Base-by-base conservation (phyloP, 805 yeast species). In the Yarrowia hollandica region DNA sequence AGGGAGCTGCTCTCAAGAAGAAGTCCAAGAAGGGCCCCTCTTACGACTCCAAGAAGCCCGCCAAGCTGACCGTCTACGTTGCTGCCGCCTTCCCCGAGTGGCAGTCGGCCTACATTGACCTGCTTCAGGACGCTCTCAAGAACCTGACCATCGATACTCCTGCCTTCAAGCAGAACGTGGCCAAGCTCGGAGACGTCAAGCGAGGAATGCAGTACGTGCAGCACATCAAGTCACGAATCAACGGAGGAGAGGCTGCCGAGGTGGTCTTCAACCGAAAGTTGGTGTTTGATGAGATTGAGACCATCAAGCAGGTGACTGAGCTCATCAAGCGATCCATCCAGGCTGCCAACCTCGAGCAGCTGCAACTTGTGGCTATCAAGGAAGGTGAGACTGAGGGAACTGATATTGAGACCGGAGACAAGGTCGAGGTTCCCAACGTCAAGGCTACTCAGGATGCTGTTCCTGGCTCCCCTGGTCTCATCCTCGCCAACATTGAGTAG, bases 201-300 rank as follows among this genome's bases (percentile, higher is more conserved):
- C 86, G 95, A 67, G 97, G 96, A 62, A 94, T 94, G 98, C 98
- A 98, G 61, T 92, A 91, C 73, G 90, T 94, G 62, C 85, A 92
- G 64, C 77, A 82, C 66, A 77, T 94, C 72, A 91, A 94, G 74
- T 88, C 85, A 70, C 84, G 96, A 76, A 79, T 94, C 65, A 74
- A 78, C 35, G 60, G 64, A 30, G 71, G 71, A 9, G 68, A 66
- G 58, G 74, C 84, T 26, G 84, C 96, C 16, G 82, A 81, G 58
- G 81, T 81, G 56, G 96, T 94, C 22, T 90, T 94, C 79, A 85
- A 90, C 79, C 83, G 98, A 77, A 86, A 91, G 74, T 82, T 92
- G 65, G 79, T 85, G 30, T 94, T 90, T 73, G 79, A 84, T 72
- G 99, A 94, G 78, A 64, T 68, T 18, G 86, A 81, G 18, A 80